Conservation (phyloP, 2,329 filamentous ascomycete genomes). For the Epichloe gansuensis region DNA sequence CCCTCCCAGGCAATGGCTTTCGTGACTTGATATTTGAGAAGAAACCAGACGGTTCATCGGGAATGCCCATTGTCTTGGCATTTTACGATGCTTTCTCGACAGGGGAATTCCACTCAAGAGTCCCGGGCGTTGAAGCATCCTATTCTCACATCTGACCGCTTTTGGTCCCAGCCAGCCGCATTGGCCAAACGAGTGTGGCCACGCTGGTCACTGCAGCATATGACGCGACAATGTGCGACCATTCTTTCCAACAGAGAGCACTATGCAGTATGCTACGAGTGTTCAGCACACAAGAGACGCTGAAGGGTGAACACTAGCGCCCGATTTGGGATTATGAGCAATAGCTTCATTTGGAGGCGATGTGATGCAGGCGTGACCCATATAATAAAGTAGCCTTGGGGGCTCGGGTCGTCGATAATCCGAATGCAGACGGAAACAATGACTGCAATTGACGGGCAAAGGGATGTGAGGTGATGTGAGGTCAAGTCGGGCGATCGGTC, state of each 20-base stretch:
- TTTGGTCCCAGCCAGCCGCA: not conserved
- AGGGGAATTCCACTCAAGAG: not conserved
- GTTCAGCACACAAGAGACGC: not conserved
- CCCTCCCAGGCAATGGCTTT: not conserved
- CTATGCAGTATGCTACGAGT: not conserved
- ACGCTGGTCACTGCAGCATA: not conserved
- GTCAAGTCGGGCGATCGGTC: not conserved
- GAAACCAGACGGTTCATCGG: not conserved
- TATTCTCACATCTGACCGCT: not conserved
- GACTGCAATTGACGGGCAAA: not conserved
- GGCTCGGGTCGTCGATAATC: too few relatives aligned
- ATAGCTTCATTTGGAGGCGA: not conserved
- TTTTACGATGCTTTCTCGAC: not conserved
- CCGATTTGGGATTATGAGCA: not conserved
- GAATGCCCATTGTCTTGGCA: not conserved
- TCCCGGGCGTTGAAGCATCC: not conserved
- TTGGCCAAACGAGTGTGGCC: not conserved
- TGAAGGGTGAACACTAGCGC: not conserved
- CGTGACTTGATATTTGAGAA: not conserved
- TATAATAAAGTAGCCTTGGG: too few relatives aligned
- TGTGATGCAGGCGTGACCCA: too few relatives aligned
- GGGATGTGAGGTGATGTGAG: not conserved
- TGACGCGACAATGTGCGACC: not conserved
- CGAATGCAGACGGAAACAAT: not conserved
- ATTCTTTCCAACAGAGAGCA: not conserved